Percentiles rank a stretch among this genome's conserved stretches.
phyloP scores from a whole-genome alignment of 2,329 filamentous ascomycete genomes.

The Endoconidiophora laricicola region DNA sequence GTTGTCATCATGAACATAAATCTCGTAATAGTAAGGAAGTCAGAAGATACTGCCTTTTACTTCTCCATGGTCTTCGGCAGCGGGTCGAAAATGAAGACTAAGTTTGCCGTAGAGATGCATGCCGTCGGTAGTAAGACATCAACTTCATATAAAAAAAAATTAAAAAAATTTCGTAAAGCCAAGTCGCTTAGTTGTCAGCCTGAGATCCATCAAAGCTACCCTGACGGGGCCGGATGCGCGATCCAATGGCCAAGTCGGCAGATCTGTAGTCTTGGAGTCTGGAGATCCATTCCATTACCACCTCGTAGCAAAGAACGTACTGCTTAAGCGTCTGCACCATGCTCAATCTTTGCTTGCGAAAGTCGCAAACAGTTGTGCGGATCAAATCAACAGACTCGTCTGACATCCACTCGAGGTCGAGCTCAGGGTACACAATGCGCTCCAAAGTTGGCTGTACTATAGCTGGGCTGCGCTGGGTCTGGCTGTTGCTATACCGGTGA shows the following conservation, averaged over 20 bases:
- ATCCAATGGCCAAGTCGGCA: conserved; percentile 2
- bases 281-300: conserved; percentile 70
- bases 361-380: conserved; percentile 76
- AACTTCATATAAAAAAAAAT: neutral
- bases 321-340: conserved; percentile 94
- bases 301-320: conserved; percentile 94
- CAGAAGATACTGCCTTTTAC: too few species aligned
- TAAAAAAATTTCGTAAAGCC: neutral
- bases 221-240: conserved; percentile 5
- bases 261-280: conserved; percentile 26
- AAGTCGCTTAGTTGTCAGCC: neutral
- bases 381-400: conserved; percentile 63
- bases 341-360: conserved; percentile 71
- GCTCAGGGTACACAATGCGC: conserved; percentile 8
- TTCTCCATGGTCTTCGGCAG: too few species aligned
- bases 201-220: conserved; percentile 6
- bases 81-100: too few species aligned
- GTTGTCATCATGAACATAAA: neutral
- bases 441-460: neutral
- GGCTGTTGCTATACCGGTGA: conserved; percentile 7
- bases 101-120: too few species aligned
- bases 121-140: too few species aligned
- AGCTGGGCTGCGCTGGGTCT: conserved; percentile 11
- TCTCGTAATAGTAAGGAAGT: neutral
- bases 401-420: conserved; percentile 48